Evolutionary conservation across 2,329 filamentous ascomycete species (phyloP), one percentile per base, ranked within the genome.

Genomic region (Alternaria gansuensis): DNA sequence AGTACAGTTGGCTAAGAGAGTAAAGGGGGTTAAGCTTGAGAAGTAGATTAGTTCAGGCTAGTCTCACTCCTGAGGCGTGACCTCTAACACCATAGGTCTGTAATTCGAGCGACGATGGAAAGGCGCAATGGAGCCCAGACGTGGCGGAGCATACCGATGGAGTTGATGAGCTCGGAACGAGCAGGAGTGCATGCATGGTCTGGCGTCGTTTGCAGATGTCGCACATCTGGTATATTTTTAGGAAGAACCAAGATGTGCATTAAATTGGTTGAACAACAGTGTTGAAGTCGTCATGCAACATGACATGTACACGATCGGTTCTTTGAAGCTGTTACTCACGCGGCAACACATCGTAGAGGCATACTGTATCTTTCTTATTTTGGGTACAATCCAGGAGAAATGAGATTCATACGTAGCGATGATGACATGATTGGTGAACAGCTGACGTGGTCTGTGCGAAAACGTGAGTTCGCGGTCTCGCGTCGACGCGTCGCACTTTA

Each of bases 1-100:
- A 80, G 84, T 83, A 78, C 82, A 84, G 70, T 82, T 87, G 84
- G 84, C 85, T 87, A 87, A 87, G 81, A 82, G 84, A 80, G 83
- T 87, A 71, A 87, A 87, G 83, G 82, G 83, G 81, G 82, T 85
- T 85, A 85, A 82, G 78, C 77, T 85, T 57, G 72, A 71, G 60
- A 70, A 67, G 54, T 74, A 72, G 59, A 56, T 49, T 63, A 63
- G 57, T 52, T 10, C 13, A 33, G 34, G 31, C 44, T 62, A 52
- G 49, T 60, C 52, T 54, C 36, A 41, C 59, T 68, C 59, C 66
- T 62, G 49, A 48, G 37, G 49, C 57, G 54, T 55, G 52, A 57
- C 63, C 65, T 62, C 58, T 55, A 53, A 54, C 53, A 63, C 65
- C 62, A 57, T 63, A 70, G 67, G 59, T 68, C 55, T 61, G 46